These are phyloP conservation scores for Fusarium torreyae DNA, from an alignment of 2,329 filamentous ascomycete genomes.

Conservation along the genomic window DNA sequence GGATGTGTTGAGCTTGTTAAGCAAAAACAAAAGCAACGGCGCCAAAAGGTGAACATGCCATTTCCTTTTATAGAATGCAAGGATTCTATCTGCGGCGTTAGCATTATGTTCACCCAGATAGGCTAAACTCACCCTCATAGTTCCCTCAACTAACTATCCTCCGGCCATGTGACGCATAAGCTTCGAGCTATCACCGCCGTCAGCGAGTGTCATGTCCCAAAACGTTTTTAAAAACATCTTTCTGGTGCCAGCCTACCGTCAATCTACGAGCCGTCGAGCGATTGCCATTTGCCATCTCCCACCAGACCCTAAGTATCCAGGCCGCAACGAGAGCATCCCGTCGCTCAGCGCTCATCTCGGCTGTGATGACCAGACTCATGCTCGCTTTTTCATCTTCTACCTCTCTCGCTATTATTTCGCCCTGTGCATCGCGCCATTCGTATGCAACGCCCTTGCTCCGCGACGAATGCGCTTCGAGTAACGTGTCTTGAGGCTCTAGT, in stretches of 20 bases:
- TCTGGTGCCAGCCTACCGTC: conserved; percentile 30
- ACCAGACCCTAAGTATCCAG: conserved; percentile 57
- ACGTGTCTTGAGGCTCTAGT: conserved; percentile 40
- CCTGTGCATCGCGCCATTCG: conserved; percentile 54
- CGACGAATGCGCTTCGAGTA: conserved; percentile 52
- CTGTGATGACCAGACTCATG: conserved; percentile 52
- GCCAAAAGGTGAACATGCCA: not conserved
- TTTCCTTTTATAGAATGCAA: not conserved
- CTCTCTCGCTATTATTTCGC: conserved; percentile 53
- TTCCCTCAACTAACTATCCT: conserved; percentile 13
- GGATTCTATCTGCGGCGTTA: not conserved
- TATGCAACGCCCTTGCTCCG: conserved; percentile 48
- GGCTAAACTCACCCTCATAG: conserved; percentile 9
- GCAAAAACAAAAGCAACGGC: not conserved
- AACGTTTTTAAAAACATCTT: not conserved
- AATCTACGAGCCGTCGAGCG: conserved; percentile 30
- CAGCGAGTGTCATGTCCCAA: conserved; percentile 14
- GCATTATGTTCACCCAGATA: not conserved
- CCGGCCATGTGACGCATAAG: conserved; percentile 29
- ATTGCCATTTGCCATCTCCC: conserved; percentile 55
- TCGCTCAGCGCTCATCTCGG: conserved; percentile 48
- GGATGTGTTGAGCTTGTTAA: not conserved
- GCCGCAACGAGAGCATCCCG: conserved; percentile 56
- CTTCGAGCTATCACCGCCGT: conserved; percentile 18
- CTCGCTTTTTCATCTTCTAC: conserved; percentile 46